These are phyloP conservation scores for Tulasnella sp. DNA, from an alignment of 768 basidiomycete species.

Conservation along the genomic window DNA sequence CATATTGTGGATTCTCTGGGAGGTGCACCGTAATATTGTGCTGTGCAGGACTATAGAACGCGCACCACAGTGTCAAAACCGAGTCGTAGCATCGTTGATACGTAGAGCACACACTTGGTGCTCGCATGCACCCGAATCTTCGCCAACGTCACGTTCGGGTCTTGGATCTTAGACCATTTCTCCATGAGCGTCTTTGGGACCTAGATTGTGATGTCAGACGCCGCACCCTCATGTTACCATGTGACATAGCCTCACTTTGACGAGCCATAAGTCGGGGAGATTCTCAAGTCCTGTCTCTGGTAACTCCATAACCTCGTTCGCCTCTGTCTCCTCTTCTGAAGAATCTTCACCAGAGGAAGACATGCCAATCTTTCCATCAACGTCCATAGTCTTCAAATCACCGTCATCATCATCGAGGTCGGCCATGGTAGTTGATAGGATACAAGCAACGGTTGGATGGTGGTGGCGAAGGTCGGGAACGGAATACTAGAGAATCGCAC, in stretches of 20 bases:
- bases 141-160: slow-evolving; percentile 30
- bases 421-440: not conserved
- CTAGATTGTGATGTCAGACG: slow-evolving; percentile 13
- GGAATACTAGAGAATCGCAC: too few relatives aligned
- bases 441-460: too few relatives aligned
- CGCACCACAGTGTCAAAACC: too few relatives aligned
- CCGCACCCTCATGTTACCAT: not conserved
- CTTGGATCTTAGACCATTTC: slow-evolving; percentile 29
- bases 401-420: slow-evolving; percentile 4
- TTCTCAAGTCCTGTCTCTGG: not conserved
- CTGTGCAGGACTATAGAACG: not conserved
- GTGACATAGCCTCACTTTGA: slow-evolving; percentile 21
- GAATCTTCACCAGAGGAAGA: slow-evolving; percentile 6
- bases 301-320: slow-evolving; percentile 5
- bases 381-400: slow-evolving; percentile 3
- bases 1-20: slow-evolving; percentile 19
- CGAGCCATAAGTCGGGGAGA: slow-evolving; percentile 22
- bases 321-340: not conserved
- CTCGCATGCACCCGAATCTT: slow-evolving; percentile 24
- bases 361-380: slow-evolving; percentile 3
- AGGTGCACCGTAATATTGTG: not conserved
- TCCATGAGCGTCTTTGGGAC: slow-evolving; percentile 35
- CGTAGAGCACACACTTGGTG: slow-evolving; percentile 19
- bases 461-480: too few relatives aligned
- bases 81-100: not conserved